phyloP scores from a whole-genome alignment of 306 rosid species.

The Rosa multiflora region DNA sequence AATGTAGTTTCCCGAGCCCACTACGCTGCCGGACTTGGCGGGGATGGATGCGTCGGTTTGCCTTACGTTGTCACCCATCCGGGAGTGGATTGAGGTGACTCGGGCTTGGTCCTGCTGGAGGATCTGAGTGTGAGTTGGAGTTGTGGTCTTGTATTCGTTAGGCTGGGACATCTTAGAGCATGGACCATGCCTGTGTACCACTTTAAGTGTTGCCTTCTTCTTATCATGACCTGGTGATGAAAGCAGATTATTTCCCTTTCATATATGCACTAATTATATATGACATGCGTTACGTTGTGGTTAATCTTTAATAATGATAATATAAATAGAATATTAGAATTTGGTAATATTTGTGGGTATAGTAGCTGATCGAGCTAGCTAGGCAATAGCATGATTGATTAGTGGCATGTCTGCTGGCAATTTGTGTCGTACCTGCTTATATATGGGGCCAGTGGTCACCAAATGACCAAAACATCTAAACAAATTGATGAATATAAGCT shows the following conservation, averaged over 20 bases:
- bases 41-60: slow-evolving; percentile 13
- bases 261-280: not conserved
- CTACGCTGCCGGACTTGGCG: slow-evolving; percentile 12
- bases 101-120: slow-evolving; percentile 40
- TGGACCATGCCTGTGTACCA: slow-evolving; percentile 60
- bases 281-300: not conserved
- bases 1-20: slow-evolving; percentile 17
- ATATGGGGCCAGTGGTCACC: not conserved
- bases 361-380: no score
- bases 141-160: slow-evolving; percentile 5
- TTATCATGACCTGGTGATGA: slow-evolving; percentile 25
- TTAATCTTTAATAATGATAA: no score
- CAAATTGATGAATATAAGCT: not conserved
- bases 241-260: not conserved
- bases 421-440: not conserved
- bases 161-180: slow-evolving; percentile 30
- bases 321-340: not conserved
- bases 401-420: not conserved
- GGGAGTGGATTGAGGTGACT: slow-evolving; percentile 40
- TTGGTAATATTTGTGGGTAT: no score
- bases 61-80: not conserved
- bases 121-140: slow-evolving; percentile 32
- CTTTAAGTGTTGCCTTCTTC: slow-evolving; percentile 36
- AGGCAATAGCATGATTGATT: not conserved
- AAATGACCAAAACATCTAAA: not conserved